A percentile compares a stretch with the other conserved stretches of the same genome.
Conservation (phyloP, 352 stramenopile species). For the Pythium chondricola region DNA sequence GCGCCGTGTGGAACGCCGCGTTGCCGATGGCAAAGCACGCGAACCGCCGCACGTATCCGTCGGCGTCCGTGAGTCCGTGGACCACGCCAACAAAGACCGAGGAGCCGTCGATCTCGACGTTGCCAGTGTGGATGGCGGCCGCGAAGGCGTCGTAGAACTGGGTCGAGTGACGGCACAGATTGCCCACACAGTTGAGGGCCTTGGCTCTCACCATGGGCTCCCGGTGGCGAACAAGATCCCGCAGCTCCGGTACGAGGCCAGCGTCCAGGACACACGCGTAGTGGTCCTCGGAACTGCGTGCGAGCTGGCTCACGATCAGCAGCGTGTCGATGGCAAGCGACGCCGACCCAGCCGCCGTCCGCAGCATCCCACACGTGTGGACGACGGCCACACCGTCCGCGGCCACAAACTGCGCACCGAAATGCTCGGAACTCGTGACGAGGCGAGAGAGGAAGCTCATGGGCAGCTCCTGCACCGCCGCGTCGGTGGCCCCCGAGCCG, state of each 20-base stretch:
- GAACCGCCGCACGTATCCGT: slow-evolving; percentile 87
- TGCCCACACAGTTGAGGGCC: slow-evolving; percentile 89
- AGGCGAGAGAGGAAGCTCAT: slow-evolving; percentile 81
- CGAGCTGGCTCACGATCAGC: slow-evolving; percentile 84
- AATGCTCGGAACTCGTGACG: slow-evolving; percentile 80
- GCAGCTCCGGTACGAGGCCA: slow-evolving; percentile 47
- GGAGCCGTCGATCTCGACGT: not conserved
- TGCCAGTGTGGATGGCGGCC: slow-evolving; percentile 7
- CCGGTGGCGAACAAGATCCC: slow-evolving; percentile 43
- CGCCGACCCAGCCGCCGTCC: slow-evolving; percentile 28
- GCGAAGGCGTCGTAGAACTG: slow-evolving; percentile 80
- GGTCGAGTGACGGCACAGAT: slow-evolving; percentile 88
- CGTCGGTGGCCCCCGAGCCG: slow-evolving; percentile 44
- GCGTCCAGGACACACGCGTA: slow-evolving; percentile 60
- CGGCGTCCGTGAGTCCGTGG: slow-evolving; percentile 40
- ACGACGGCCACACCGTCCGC: slow-evolving; percentile 59
- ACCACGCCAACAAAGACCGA: slow-evolving; percentile 65
- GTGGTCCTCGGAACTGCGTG: slow-evolving; percentile 62
- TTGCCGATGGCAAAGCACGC: slow-evolving; percentile 94
- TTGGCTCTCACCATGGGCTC: slow-evolving; percentile 84
- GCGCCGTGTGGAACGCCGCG: slow-evolving; percentile 84
- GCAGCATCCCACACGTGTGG: slow-evolving; percentile 64
- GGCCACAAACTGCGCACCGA: slow-evolving; percentile 73
- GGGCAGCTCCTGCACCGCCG: slow-evolving; percentile 55
- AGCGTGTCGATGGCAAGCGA: slow-evolving; percentile 77